Percentiles rank a stretch among this genome's conserved stretches.
These are phyloP conservation scores for Mycena venus DNA, from an alignment of 768 basidiomycete species.

Conservation along the genomic window DNA sequence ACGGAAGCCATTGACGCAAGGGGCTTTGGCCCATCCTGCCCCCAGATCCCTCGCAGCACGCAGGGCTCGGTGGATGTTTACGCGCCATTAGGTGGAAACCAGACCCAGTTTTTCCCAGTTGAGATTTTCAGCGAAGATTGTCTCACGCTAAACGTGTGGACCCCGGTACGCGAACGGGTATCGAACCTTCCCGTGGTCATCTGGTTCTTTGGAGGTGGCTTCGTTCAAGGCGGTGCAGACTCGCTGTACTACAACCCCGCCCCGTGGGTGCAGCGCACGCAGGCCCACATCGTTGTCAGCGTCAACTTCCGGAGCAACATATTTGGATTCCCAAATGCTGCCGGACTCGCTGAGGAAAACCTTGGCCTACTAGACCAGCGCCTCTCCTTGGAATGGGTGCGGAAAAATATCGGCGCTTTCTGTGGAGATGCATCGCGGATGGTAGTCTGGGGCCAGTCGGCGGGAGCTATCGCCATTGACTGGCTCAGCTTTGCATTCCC, in stretches of 20 bases:
- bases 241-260: slow-evolving; percentile 34
- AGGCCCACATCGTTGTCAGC: slow-evolving; percentile 13
- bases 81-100: no score
- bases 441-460: slow-evolving; percentile 16
- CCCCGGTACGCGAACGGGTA: not conserved
- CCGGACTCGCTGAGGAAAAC: not conserved
- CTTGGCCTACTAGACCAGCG: slow-evolving; percentile 6
- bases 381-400: not conserved
- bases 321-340: slow-evolving; percentile 6
- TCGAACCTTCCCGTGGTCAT: not conserved
- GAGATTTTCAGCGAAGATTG: not conserved
- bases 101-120: no score
- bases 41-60: no score
- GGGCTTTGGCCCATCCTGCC: no score
- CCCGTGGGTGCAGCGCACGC: slow-evolving; percentile 30
- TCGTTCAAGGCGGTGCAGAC: not conserved
- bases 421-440: not conserved
- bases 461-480: not conserved
- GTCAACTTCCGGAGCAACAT: slow-evolving; percentile 15
- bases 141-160: not conserved
- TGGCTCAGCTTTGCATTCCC: not conserved
- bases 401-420: not conserved
- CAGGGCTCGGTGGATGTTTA: no score
- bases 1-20: no score
- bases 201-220: slow-evolving; percentile 1